Evolutionary conservation across 2,329 filamentous ascomycete species (phyloP), one percentile per base, ranked within the genome.

Genomic region (Arachnomyces sp.): DNA sequence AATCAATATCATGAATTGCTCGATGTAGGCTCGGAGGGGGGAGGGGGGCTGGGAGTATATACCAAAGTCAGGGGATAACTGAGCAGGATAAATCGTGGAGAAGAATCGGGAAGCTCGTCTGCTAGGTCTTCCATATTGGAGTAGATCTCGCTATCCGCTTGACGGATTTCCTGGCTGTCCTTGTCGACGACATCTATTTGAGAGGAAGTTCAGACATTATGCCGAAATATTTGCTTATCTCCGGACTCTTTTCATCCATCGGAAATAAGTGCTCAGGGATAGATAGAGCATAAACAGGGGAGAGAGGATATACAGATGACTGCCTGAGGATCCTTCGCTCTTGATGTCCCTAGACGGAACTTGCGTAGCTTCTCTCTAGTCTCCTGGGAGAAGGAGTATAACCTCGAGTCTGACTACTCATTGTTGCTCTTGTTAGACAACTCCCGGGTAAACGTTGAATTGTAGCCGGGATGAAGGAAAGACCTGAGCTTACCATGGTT

Each of bases 301-400:
- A 28, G 25, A 32, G 15, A 14, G 16, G 14, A 74, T 82, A 66
- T 84, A 96, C 92, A 96, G 53, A 98, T 94, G 47, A 93, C 80
- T 45, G 89, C 92, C 69, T 95, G 87, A 0, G 89, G 84, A 34
- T 83, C 80, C 60, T 83, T 90, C 38, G 87, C 81, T 50, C 92
- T 75, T 28, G 89, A 95, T 2, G 92, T 96, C 17, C 83, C 80
- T 18, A 98, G 75, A 37, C 92, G 85, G 70, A 98, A 98, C 67
- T 95, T 96, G 64, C 86, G 84, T 50, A 98, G 78, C 58, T 89
- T 82, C 50, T 88, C 81, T 67, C 84, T 92, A 34, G 87, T 95
- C 67, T 92, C 86, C 49, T 80, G 77, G 25, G 88, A 93, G 77
- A 96, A 94, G 44, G 85, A 86, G 70, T 95, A 96, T 47, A 96